phyloP scores from a whole-genome alignment of 208 protist genomes.

The Crithidia brevicula region DNA sequence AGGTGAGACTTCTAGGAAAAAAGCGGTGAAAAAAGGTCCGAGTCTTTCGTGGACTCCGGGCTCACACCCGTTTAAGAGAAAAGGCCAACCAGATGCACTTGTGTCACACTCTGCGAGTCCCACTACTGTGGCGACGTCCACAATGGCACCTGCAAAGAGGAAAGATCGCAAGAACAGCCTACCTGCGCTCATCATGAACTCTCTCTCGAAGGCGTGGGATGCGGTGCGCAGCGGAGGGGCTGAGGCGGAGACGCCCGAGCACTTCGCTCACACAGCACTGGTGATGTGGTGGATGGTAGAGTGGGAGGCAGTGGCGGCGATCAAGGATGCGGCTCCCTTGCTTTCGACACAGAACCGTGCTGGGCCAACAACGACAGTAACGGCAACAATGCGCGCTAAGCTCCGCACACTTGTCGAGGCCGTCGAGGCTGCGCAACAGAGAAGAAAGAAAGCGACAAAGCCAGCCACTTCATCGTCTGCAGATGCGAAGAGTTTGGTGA shows the following conservation, averaged over 20 bases:
- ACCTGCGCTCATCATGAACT: conserved; percentile 39
- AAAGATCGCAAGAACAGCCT: conserved; percentile 18
- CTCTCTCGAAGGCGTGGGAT: conserved; percentile 48
- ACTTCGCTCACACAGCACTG: conserved; percentile 45
- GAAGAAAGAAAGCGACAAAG: neutral
- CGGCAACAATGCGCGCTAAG: neutral
- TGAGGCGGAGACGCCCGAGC: conserved; percentile 35
- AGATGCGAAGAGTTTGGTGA: too few species aligned
- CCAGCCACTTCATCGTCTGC: neutral
- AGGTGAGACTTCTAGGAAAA: neutral
- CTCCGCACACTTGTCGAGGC: neutral
- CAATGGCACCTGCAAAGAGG: neutral
- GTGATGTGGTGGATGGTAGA: conserved; percentile 67
- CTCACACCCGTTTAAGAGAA: neutral
- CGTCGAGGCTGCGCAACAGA: neutral
- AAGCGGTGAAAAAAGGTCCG: neutral
- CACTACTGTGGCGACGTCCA: neutral
- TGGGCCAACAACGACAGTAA: neutral
- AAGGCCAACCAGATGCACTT: neutral
- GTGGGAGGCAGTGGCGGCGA: conserved; percentile 13
- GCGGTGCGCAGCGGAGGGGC: conserved; percentile 49
- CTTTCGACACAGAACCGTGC: neutral
- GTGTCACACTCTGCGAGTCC: too few species aligned
- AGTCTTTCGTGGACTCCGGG: conserved; percentile 9
- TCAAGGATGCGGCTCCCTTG: neutral